These are phyloP conservation scores for Ceratobasidium sp. DNA, from an alignment of 1,284 basidiomycete species.

Conservation along the genomic window DNA sequence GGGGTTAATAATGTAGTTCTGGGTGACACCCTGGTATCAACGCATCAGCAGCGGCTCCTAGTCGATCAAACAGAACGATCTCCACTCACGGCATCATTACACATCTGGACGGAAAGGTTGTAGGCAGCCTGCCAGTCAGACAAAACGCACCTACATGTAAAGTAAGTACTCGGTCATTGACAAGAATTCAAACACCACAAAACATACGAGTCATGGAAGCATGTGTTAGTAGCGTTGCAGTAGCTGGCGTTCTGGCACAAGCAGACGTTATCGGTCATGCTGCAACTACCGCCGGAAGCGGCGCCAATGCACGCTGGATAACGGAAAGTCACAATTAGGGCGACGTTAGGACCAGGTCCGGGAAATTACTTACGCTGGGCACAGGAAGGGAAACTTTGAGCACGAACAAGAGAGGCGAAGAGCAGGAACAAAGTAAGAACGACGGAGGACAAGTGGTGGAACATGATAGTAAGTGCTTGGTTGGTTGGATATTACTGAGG, in stretches of 20 bases:
- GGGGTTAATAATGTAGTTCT: too few species aligned
- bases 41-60: too few species aligned
- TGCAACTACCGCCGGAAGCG: too few species aligned
- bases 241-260: slow-evolving; percentile 44
- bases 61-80: too few species aligned
- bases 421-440: not conserved
- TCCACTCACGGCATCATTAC: not conserved
- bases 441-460: slow-evolving; percentile 8
- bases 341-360: not conserved
- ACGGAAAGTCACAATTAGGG: not conserved
- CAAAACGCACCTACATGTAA: too few species aligned
- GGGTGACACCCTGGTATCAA: too few species aligned
- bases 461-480: not conserved
- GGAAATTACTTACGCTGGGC: slow-evolving; percentile 14
- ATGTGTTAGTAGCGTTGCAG: slow-evolving; percentile 43
- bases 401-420: too few species aligned
- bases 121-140: slow-evolving; percentile 25
- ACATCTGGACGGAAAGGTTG: not conserved
- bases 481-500: too few species aligned
- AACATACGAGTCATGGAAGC: slow-evolving; percentile 31
- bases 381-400: slow-evolving; percentile 14
- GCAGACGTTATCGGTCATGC: too few species aligned
- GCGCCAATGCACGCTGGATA: slow-evolving; percentile 22
- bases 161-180: too few species aligned
- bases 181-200: not conserved